Evolutionary conservation across 2,329 filamentous ascomycete species (phyloP), one percentile per base, ranked within the genome.

Genomic region (Clonostachys rhizophaga): DNA sequence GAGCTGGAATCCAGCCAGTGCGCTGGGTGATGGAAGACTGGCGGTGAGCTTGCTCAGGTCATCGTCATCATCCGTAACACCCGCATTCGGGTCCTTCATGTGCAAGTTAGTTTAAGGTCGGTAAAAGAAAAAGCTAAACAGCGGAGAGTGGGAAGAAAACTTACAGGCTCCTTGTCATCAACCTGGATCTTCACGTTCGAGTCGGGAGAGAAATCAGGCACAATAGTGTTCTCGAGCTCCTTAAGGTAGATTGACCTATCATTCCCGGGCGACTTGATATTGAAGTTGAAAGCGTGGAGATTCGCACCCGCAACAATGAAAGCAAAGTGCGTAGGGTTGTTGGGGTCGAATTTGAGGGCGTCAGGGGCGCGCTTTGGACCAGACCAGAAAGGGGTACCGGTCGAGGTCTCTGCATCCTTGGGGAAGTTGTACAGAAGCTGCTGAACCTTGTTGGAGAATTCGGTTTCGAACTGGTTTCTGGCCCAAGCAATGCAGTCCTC

Each of bases 401-500:
- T 87, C 3, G 91, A 95, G 2, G 94, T 96, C 47, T 79, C 83
- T 0, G 91, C 87, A 63, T 97, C 92, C 69, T 95, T 95, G 51
- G 94, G 94, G 74, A 99, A 99, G 72, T 96, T 97, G 76, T 88
- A 95, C 34, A 99, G 75, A 45, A 99, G 76, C 67, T 99, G 94
- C 63, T 94, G 89, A 51, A 99, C 96, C 45, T 90, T 89, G 64
- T 99, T 96, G 72, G 95, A 91, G 70, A 94, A 99, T 68, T 96
- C 90, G 66, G 89, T 90, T 75, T 99, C 94, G 54, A 99, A 99
- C 57, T 96, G 81, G 62, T 88, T 80, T 43, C 94, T 88, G 20
- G 89, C 94, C 94, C 94, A 99, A 55, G 89, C 84, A 58, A 99
- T 91, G 63, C 94, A 99, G 68, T 99, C 92, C 62, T 97, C 92